Evolutionary conservation across 2,329 filamentous ascomycete species (phyloP), one percentile per base, ranked within the genome.

Genomic region (Madurella fahalii): DNA sequence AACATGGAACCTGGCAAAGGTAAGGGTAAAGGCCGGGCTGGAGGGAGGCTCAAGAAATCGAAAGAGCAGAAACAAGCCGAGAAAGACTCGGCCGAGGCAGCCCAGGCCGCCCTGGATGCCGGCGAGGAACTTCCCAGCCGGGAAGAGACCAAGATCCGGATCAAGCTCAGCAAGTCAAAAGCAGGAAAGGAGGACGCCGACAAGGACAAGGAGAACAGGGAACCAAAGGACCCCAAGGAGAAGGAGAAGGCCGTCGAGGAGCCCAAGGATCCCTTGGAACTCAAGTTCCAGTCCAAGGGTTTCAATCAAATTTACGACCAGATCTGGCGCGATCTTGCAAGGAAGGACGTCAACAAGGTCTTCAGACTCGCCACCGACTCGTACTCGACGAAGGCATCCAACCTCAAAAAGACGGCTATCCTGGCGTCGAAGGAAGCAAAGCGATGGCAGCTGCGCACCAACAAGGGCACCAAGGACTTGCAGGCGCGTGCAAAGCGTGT

Each of bases 271-370:
- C 66, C 73, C 4, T 77, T 82, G 18, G 80, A 85, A 56, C 80
- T 83, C 57, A 80, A 81, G 57, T 94, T 89, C 71, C 86, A 89
- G 62, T 94, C 91, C 48, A 95, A 96, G 69, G 91, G 89, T 16
- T 99, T 95, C 74, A 91, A 95, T 66, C 92, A 95, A 70, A 93
- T 99, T 54, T 96, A 96, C 70, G 92, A 96, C 66, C 91, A 96
- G 70, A 97, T 97, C 61, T 95, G 90, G 86, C 88, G 93, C 61
- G 94, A 99, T 67, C 84, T 99, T 64, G 90, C 93, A 2, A 85
- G 90, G 57, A 96, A 96, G 69, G 91, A 96, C 69, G 88, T 96
- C 57, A 89, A 88, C 66, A 97, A 96, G 75, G 89, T 95, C 0
- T 91, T 85, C 69, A 90, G 94, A 62, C 81, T 96, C 68, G 95